Conservation (phyloP, 768 basidiomycete genomes). For the Glaciozyma antarctica region DNA sequence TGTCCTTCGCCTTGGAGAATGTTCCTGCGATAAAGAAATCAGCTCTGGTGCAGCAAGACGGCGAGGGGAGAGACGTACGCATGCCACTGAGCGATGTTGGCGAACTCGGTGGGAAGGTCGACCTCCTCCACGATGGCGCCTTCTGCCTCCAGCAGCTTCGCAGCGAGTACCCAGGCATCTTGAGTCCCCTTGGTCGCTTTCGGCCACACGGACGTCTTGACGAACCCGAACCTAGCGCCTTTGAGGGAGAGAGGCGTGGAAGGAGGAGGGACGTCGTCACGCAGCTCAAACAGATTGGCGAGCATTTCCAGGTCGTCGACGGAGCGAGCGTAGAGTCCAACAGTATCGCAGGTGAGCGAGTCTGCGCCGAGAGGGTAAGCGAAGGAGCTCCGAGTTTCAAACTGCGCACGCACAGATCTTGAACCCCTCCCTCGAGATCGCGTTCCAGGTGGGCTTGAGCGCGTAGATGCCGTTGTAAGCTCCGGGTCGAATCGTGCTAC, state of each 20-base stretch:
- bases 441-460: conserved; percentile 39
- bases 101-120: conserved; percentile 35
- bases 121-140: conserved; percentile 37
- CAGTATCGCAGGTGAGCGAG: conserved; percentile 36
- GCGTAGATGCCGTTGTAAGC: conserved; percentile 39
- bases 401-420: conserved; percentile 24
- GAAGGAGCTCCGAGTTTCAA: not conserved
- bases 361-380: not conserved
- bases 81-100: conserved; percentile 16
- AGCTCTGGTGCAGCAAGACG: not conserved
- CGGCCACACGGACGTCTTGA: conserved; percentile 31
- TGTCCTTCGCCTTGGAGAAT: conserved; percentile 34
- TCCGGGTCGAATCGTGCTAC: conserved; percentile 37
- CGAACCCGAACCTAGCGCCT: conserved; percentile 33
- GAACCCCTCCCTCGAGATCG: conserved; percentile 37
- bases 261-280: conserved; percentile 31
- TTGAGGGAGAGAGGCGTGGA: conserved; percentile 29
- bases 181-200: conserved; percentile 20
- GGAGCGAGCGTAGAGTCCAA: conserved; percentile 38
- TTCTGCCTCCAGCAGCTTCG: conserved; percentile 29
- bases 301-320: conserved; percentile 37
- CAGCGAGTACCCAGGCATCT: conserved; percentile 31
- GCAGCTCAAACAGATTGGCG: conserved; percentile 30
- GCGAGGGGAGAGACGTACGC: not conserved
- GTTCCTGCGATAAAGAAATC: not conserved